phyloP scores from a whole-genome alignment of 2,329 filamentous ascomycete species.

The Claviceps fusiformis region DNA sequence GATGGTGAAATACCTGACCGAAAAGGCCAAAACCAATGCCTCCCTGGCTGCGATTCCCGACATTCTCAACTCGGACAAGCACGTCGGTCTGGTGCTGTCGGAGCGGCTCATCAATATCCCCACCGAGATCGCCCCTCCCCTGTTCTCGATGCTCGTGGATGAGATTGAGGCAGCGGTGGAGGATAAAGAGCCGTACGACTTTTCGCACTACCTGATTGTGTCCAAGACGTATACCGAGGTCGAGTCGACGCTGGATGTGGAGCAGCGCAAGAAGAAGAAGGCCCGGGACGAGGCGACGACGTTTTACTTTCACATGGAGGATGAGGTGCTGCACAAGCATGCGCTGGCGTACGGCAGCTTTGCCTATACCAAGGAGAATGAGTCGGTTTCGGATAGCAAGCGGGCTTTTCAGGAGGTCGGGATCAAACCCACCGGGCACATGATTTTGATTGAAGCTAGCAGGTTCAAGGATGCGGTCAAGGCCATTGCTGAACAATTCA shows the following conservation, averaged over 20 bases:
- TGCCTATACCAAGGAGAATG: constrained; percentile 68
- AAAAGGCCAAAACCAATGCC: constrained; percentile 38
- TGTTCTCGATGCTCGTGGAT: constrained; percentile 89
- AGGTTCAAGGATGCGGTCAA: constrained; percentile 67
- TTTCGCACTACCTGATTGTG: constrained; percentile 82
- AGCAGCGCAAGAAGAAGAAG: constrained; percentile 49
- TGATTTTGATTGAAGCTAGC: constrained; percentile 72
- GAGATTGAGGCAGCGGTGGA: constrained; percentile 81
- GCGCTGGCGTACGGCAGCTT: constrained; percentile 57
- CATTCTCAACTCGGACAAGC: constrained; percentile 39
- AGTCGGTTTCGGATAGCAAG: constrained; percentile 78
- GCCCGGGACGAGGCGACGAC: constrained; percentile 45
- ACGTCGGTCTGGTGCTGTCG: constrained; percentile 76
- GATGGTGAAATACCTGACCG: constrained; percentile 56
- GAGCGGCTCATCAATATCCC: constrained; percentile 96
- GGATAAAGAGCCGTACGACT: constrained; percentile 83
- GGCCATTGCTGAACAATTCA: constrained; percentile 62
- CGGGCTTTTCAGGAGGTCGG: constrained; percentile 89
- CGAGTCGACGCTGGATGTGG: constrained; percentile 61
- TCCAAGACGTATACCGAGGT: constrained; percentile 91
- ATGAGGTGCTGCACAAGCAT: constrained; percentile 73
- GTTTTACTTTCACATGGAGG: constrained; percentile 93
- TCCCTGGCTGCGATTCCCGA: constrained; percentile 42
- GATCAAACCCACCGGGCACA: constrained; percentile 67
- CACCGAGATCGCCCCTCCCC: constrained; percentile 78